Evolutionary conservation across 257 asterid species (phyloP), one percentile per base, ranked within the genome.

Genomic region (Primulina huaijiensis): DNA sequence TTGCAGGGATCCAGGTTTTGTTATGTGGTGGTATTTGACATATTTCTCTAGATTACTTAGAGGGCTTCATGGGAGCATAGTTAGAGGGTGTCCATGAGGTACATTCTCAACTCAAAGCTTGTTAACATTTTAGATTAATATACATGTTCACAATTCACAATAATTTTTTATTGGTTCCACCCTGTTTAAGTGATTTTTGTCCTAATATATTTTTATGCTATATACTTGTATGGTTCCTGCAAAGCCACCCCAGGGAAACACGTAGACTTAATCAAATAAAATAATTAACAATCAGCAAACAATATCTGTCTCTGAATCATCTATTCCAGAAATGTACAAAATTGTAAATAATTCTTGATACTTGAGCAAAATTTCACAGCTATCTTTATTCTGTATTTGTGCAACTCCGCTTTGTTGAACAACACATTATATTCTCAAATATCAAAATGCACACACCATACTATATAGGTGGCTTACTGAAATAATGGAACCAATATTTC

Each of bases 241-340:
- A 34, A 46, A 20, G n/a, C 53, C 55, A 63, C 33, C 27, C 31
- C 2, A 17, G 31, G 31, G 27, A 33, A 37, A 30, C 33, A 21
- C n/a, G 2, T 70, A 60, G 16, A 40, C n/a, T 35, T 25, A 58
- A 40, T 69, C 59, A 59, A 16, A 31, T 19, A 61, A 33, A 50
- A 55, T 62, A 57, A 58, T 65, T 73, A 70, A 37, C 66, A 62
- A 70, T 50, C 72, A 64, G 35, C 56, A 35, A 68, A 69, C 43
- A 59, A 43, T 63, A 12, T 62, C 73, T 21, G 21, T 38, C 68
- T 60, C 73, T 43, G 74, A 62, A 57, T 61, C 14, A 76, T 67
- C 63, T 69, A 59, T 65, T 80, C 35, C 27, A 40, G 35, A 65
- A 62, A 69, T 70, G 40, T 68, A 81, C 81, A 78, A 72, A 82